Evolutionary conservation across 2,329 filamentous ascomycete species (phyloP), one percentile per base, ranked within the genome.

Genomic region (Lachnellula hyalina): DNA sequence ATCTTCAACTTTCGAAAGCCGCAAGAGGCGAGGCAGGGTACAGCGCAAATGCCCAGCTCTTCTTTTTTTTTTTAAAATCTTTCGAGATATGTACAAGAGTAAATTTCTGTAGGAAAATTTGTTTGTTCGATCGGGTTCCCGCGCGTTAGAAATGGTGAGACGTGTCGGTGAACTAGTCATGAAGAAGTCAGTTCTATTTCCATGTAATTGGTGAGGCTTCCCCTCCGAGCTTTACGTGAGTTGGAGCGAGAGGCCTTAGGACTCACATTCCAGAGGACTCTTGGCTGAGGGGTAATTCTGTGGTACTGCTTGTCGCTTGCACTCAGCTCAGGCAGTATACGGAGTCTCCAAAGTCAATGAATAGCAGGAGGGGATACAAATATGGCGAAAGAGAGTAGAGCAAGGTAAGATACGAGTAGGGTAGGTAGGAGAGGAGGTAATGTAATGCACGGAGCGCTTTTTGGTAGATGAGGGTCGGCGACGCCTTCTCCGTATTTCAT

Each of bases 51-150:
- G 28, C 42, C 23, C 50, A 44, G 1, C 36, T 25, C 19, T 34
- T 53, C 19, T 47, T 17, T 23, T 44, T 34, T 45, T 52, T n/a
- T n/a, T n/a, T n/a, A n/a, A n/a, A 25, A 34, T 35, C 11, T 36
- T 12, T 21, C 46, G 51, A 53, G 38, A 41, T 45, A 38, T 50
- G 47, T 44, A 42, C 52, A 52, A 28, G 28, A 11, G 28, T 11
- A 32, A 9, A 32, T 11, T 32, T 28, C 11, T 32, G 28, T 32
- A 11, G 28, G 28, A 9, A 32, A 11, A 41, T 51, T 56, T 61
- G 61, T 64, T 65, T 65, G 59, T 65, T 49, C 49, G 51, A 41
- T 48, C 51, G n/a, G 41, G 50, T 50, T 52, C 52, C 51, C 51
- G 56, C 55, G 35, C 51, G 53, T 51, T 9, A 14, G n/a, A 44